These are phyloP conservation scores for Penicillium canescens DNA, from an alignment of 495 filamentous ascomycete species.

Conservation along the genomic window DNA sequence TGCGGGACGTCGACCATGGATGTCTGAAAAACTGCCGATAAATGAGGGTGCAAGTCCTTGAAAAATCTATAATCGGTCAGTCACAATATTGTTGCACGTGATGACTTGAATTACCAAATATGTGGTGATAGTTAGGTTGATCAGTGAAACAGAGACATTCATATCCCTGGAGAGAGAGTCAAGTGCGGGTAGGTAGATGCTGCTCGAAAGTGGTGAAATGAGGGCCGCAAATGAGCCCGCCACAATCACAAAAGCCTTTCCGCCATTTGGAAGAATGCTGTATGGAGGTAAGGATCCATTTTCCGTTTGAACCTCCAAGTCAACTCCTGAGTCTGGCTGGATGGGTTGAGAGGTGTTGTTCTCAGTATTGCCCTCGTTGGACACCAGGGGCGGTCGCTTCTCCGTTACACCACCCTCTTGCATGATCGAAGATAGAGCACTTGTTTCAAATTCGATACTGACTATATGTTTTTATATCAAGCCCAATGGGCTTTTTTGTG, in stretches of 20 bases:
- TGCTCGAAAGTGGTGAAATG: slow-evolving; percentile 44
- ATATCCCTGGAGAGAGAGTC: slow-evolving; percentile 34
- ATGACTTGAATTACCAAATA: slow-evolving; percentile 34
- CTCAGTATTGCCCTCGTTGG: no score
- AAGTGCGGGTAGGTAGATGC: slow-evolving; percentile 47
- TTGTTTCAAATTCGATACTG: neutral
- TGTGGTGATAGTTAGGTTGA: slow-evolving; percentile 48
- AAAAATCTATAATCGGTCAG: slow-evolving; percentile 35
- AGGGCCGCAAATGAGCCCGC: slow-evolving; percentile 27
- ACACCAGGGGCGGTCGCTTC: no score
- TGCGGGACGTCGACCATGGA: slow-evolving; percentile 44
- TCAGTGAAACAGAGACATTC: slow-evolving; percentile 34
- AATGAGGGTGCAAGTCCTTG: slow-evolving; percentile 52
- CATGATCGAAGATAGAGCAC: no score
- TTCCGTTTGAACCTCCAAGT: neutral
- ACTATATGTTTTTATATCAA: neutral
- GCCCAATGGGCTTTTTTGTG: neutral
- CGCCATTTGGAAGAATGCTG: slow-evolving; percentile 21
- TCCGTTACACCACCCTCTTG: no score
- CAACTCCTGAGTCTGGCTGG: neutral
- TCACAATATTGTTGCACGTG: neutral
- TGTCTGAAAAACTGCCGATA: slow-evolving; percentile 48
- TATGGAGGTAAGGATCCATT: slow-evolving; percentile 18
- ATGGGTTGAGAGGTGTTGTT: no score
- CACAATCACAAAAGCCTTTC: slow-evolving; percentile 29